Percentiles rank a stretch among this genome's conserved stretches.
Conservation (phyloP, 768 basidiomycete genomes). For the Gymnopilus junonius region DNA sequence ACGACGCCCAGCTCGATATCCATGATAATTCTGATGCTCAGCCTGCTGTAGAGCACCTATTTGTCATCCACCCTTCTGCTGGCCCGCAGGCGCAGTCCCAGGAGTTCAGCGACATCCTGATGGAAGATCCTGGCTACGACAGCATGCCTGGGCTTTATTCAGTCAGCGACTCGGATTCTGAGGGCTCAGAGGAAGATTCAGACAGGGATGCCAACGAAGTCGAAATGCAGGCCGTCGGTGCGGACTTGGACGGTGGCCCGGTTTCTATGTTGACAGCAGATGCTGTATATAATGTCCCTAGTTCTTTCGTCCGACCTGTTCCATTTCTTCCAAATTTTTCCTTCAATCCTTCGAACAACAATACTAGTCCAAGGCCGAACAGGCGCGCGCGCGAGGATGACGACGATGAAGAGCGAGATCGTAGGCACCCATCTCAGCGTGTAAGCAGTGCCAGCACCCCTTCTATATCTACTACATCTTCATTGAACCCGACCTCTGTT, state of each 20-base stretch:
- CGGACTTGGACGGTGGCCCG: conserved; percentile 24
- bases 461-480: conserved; percentile 7
- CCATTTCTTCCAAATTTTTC: background rate
- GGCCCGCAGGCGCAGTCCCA: conserved; percentile 11
- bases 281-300: background rate
- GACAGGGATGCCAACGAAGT: conserved; percentile 31
- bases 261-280: background rate
- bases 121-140: conserved; percentile 37
- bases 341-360: conserved; percentile 20
- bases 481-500: conserved; percentile 13
- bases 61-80: conserved; percentile 8
- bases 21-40: background rate
- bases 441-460: conserved; percentile 30
- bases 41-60: background rate
- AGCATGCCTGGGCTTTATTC: conserved; percentile 47
- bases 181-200: no score
- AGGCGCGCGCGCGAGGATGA: conserved; percentile 66
- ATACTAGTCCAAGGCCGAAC: conserved; percentile 29
- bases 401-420: conserved; percentile 61
- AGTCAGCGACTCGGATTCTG: conserved; percentile 35
- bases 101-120: conserved; percentile 15
- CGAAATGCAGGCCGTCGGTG: conserved; percentile 36
- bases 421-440: conserved; percentile 69
- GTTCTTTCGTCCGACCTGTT: background rate
- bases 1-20: conserved; percentile 13